Evolutionary conservation across 192 early-diverging fungal genomes (phyloP).

Genomic region (Backusella tuberculispora): DNA sequence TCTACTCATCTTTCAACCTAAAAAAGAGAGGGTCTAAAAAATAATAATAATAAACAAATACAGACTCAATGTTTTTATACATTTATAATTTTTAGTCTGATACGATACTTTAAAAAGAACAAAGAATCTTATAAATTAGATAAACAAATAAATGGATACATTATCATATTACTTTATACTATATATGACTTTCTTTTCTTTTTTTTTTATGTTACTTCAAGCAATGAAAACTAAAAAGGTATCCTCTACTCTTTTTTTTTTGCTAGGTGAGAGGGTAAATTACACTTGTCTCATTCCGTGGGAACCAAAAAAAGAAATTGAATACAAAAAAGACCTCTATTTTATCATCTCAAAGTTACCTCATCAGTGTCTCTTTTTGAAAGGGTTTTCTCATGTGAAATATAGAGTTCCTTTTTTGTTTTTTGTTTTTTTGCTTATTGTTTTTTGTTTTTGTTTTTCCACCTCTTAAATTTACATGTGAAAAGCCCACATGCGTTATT

Average conservation of each 20-base stretch:
- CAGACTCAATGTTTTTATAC: constrained; percentile 2
- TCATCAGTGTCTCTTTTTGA: not conserved
- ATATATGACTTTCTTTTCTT: too few relatives aligned
- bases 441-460: not conserved
- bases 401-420: not conserved
- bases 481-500: not conserved
- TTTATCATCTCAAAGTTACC: not conserved
- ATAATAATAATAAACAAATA: not conserved
- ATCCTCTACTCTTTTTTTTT: not conserved
- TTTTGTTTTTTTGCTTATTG: too few relatives aligned
- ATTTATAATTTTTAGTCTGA: not conserved
- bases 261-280: not conserved
- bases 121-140: constrained; percentile 7
- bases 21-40: not conserved
- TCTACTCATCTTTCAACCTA: constrained; percentile 16
- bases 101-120: constrained; percentile 8
- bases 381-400: constrained; percentile 13
- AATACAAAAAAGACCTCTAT: constrained; percentile 1
- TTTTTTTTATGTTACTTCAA: too few relatives aligned
- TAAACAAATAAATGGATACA: not conserved
- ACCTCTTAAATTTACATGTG: not conserved
- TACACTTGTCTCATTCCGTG: not conserved
- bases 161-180: too few relatives aligned
- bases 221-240: not conserved
- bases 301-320: not conserved